phyloP scores from a whole-genome alignment of 306 rosid genomes.

The Fragaria nilgerrensis region DNA sequence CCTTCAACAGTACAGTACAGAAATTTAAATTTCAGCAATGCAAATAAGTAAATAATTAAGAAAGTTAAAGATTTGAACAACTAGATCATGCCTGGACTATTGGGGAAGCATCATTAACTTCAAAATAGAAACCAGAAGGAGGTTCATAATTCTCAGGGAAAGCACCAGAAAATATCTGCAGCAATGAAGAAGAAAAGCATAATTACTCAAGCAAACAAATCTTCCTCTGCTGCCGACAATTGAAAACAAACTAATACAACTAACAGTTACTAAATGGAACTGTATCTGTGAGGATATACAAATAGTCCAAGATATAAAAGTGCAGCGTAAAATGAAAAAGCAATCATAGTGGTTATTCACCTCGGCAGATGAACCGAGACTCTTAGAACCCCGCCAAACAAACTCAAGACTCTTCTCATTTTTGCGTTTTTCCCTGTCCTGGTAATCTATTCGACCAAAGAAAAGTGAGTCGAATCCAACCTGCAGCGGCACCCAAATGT shows the following conservation, averaged over 20 bases:
- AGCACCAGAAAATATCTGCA: slow-evolving; percentile 54
- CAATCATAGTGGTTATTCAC: slow-evolving; percentile 13
- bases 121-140: slow-evolving; percentile 57
- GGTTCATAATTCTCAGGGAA: slow-evolving; percentile 57
- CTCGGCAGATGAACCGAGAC: slow-evolving; percentile 50
- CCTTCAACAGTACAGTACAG: slow-evolving; percentile 29
- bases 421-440: slow-evolving; percentile 52
- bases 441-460: slow-evolving; percentile 53
- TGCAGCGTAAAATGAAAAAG: background rate
- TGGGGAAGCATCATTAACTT: slow-evolving; percentile 52
- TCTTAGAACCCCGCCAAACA: slow-evolving; percentile 53
- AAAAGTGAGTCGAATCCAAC: slow-evolving; percentile 52
- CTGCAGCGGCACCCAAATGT: slow-evolving; percentile 29
- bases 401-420: slow-evolving; percentile 49
- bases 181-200: background rate
- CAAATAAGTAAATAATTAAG: slow-evolving; percentile 17
- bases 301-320: background rate
- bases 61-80: slow-evolving; percentile 20
- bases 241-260: background rate
- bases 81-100: slow-evolving; percentile 43
- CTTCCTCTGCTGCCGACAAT: background rate
- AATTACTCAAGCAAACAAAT: slow-evolving; percentile 1
- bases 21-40: slow-evolving; percentile 21
- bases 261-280: background rate
- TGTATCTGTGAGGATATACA: background rate